phyloP scores from a whole-genome alignment of 805 yeast species.

The Lachancea meyersii region DNA sequence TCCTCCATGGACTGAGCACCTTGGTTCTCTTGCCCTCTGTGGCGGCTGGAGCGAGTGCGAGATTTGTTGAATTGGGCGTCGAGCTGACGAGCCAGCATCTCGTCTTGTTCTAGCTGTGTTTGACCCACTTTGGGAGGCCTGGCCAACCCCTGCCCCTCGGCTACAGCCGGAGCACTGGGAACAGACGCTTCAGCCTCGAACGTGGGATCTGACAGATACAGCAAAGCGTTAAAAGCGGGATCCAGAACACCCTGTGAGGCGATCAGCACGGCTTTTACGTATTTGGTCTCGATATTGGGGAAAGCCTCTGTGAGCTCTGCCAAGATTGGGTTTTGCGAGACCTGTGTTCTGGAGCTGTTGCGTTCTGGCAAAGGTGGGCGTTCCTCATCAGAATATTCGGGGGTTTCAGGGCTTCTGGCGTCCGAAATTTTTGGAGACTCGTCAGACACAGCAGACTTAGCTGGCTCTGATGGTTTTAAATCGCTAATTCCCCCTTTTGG shows the following conservation, averaged over 20 bases:
- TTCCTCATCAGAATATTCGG: conserved; percentile 12
- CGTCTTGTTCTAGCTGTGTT: conserved; percentile 64
- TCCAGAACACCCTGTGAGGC: conserved; percentile 80
- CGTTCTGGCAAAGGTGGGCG: conserved; percentile 28
- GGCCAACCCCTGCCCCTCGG: conserved; percentile 24
- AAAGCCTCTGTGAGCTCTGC: conserved; percentile 76
- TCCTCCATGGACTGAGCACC: conserved; percentile 8
- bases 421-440: neutral
- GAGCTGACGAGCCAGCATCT: conserved; percentile 69
- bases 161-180: conserved; percentile 27
- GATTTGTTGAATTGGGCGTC: conserved; percentile 53
- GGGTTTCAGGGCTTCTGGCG: conserved; percentile 11
- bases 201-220: conserved; percentile 70
- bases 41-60: conserved; percentile 11
- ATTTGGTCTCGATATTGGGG: conserved; percentile 66
- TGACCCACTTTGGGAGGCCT: conserved; percentile 24
- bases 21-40: conserved; percentile 9
- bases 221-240: conserved; percentile 81
- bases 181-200: conserved; percentile 45
- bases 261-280: conserved; percentile 70
- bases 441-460: conserved; percentile 1
- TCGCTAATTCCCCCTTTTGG: neutral
- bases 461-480: neutral
- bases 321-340: conserved; percentile 22
- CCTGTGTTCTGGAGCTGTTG: conserved; percentile 8